phyloP scores from a whole-genome alignment of 1,284 basidiomycete species.

The Fomes fomentarius region DNA sequence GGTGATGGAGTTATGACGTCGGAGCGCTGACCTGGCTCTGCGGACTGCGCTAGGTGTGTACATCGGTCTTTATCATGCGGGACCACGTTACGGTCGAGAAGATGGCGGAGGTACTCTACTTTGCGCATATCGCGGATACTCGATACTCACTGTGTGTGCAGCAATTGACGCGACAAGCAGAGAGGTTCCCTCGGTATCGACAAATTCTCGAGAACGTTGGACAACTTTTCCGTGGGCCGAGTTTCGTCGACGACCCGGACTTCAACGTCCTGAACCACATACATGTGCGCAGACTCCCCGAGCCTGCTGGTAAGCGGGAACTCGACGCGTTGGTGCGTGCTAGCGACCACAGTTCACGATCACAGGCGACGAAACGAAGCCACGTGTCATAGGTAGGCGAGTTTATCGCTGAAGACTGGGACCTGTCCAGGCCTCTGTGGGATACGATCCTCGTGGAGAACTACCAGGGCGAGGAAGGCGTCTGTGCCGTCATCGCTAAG shows the following conservation, averaged over 20 bases:
- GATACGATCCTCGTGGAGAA: slow-evolving; percentile 33
- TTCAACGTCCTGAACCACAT: slow-evolving; percentile 32
- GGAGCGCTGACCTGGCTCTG: neutral
- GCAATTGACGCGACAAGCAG: slow-evolving; percentile 15
- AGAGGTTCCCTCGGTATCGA: slow-evolving; percentile 33
- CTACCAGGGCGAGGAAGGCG: slow-evolving; percentile 33
- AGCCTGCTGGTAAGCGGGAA: slow-evolving; percentile 32
- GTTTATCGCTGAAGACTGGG: slow-evolving; percentile 36
- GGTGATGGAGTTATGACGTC: neutral
- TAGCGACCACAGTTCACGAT: neutral
- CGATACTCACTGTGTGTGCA: neutral
- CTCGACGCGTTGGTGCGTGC: slow-evolving; percentile 29
- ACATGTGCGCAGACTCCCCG: slow-evolving; percentile 23
- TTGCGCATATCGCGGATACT: too few relatives aligned
- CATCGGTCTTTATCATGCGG: slow-evolving; percentile 26
- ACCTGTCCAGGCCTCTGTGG: slow-evolving; percentile 32
- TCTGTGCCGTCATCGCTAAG: slow-evolving; percentile 30
- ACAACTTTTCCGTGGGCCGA: slow-evolving; percentile 29
- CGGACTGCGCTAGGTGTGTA: slow-evolving; percentile 24
- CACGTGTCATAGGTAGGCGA: slow-evolving; percentile 27
- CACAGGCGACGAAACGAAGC: neutral
- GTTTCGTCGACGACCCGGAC: slow-evolving; percentile 32
- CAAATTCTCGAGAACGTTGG: slow-evolving; percentile 29
- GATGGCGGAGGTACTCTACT: slow-evolving; percentile 16
- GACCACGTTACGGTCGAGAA: slow-evolving; percentile 25